phyloP scores from a whole-genome alignment of 1,284 basidiomycete genomes.

The Sanghuangporus weigelae region DNA sequence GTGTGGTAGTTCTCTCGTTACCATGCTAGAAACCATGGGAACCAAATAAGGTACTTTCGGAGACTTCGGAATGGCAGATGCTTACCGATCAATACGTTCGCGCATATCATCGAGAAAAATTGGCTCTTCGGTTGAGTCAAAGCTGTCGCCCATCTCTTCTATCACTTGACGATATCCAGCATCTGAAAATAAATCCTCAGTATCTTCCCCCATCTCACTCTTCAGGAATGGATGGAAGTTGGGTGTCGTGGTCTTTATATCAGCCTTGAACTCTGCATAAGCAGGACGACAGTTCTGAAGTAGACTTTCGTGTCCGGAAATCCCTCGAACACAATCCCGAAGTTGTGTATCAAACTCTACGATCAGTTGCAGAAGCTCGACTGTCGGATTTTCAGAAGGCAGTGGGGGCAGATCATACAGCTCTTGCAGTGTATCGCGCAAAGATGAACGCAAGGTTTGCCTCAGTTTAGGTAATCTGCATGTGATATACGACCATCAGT shows the following conservation, averaged over 20 bases:
- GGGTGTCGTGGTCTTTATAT: background rate
- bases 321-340: background rate
- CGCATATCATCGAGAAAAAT: slow-evolving; percentile 30
- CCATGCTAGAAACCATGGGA: background rate
- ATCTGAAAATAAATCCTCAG: slow-evolving; percentile 2
- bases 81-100: slow-evolving; percentile 29
- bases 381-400: slow-evolving; percentile 21
- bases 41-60: background rate
- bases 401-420: slow-evolving; percentile 22
- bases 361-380: slow-evolving; percentile 3
- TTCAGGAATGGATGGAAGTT: background rate
- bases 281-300: background rate
- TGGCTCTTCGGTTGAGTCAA: background rate
- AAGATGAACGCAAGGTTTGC: slow-evolving; percentile 19
- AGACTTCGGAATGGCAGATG: background rate
- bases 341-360: background rate
- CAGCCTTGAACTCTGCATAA: background rate
- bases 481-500: background rate
- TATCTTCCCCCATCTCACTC: background rate
- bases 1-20: slow-evolving; percentile 30
- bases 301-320: background rate
- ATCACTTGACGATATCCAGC: background rate
- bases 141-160: slow-evolving; percentile 7
- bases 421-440: slow-evolving; percentile 19
- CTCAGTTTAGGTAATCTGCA: slow-evolving; percentile 27